Evolutionary conservation across 78 protist species (phyloP).

Genomic region (Bodo saltans): DNA sequence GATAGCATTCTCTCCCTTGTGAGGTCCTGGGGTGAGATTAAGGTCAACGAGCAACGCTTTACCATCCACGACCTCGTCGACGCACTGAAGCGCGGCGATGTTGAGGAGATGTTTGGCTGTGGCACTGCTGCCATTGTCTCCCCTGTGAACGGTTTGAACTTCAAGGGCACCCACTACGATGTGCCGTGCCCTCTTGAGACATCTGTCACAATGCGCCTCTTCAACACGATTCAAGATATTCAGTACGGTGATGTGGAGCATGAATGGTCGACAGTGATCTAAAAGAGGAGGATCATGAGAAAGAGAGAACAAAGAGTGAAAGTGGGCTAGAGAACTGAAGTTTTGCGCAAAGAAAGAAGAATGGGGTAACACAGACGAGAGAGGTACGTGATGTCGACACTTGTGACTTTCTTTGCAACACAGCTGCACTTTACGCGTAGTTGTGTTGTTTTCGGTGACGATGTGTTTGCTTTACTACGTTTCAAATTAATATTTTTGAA

Average conservation of each 20-base stretch:
- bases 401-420: background rate
- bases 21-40: constrained; percentile 62
- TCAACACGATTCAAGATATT: constrained; percentile 11
- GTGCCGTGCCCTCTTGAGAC: constrained; percentile 10
- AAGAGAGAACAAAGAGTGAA: background rate
- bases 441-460: background rate
- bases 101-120: constrained; percentile 87
- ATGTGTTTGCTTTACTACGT: background rate
- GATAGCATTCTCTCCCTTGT: constrained; percentile 76
- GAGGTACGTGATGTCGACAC: background rate
- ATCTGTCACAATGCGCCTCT: background rate
- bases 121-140: constrained; percentile 96
- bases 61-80: constrained; percentile 77
- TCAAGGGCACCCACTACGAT: constrained; percentile 48
- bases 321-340: background rate
- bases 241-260: constrained; percentile 38
- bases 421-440: background rate
- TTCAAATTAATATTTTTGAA: background rate
- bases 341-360: background rate
- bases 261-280: background rate
- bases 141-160: constrained; percentile 74
- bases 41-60: constrained; percentile 75
- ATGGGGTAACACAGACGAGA: background rate
- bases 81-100: constrained; percentile 66
- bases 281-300: background rate